Conservation (phyloP, 148 eudicot genomes). For the Persicaria tinctoria region DNA sequence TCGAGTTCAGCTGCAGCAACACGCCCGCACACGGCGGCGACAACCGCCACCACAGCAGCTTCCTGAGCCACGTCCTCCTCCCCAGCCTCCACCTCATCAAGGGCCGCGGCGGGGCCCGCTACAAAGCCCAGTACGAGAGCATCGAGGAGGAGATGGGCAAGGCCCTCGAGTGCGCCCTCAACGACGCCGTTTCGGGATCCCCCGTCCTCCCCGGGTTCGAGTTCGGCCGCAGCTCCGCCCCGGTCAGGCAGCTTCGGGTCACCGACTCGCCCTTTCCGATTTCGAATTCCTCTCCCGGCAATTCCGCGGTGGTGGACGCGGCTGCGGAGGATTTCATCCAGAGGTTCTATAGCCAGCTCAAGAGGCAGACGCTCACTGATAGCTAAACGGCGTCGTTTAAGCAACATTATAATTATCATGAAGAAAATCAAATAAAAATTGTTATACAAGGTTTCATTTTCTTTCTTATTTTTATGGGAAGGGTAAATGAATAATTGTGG, state of each 20-base stretch:
- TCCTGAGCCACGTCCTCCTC: conserved; percentile 10
- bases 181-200: neutral
- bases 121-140: conserved; percentile 1
- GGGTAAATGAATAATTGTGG: no score
- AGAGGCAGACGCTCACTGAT: neutral
- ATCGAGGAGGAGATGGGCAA: neutral
- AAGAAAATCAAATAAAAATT: neutral
- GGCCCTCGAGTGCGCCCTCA: neutral
- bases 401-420: neutral
- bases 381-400: neutral
- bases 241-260: conserved; percentile 5
- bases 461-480: no score
- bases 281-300: neutral
- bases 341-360: conserved; percentile 10
- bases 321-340: neutral
- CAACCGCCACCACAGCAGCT: neutral
- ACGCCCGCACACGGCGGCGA: neutral
- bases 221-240: conserved; percentile 1
- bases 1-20: conserved; percentile 11
- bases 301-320: neutral
- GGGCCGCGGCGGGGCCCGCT: neutral
- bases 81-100: conserved; percentile 5
- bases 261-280: conserved; percentile 9
- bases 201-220: neutral
- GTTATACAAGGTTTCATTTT: no score